phyloP scores from a whole-genome alignment of 2,329 filamentous ascomycete species.

The Penicillium sp. region DNA sequence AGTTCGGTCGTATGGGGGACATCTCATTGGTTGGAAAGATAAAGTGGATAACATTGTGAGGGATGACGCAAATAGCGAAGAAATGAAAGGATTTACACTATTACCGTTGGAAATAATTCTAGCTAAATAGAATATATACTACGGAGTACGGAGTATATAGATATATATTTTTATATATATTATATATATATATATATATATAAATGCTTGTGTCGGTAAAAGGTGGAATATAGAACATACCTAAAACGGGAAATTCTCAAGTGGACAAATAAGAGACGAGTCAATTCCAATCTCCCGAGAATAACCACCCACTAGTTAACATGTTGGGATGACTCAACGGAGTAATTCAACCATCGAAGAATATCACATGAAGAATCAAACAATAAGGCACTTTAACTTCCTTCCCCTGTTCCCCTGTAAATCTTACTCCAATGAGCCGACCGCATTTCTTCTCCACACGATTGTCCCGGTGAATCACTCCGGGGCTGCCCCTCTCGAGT shows the following conservation, averaged over 20 bases:
- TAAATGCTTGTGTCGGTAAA: not conserved
- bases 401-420: not conserved
- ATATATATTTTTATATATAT: no score
- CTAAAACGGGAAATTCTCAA: not conserved
- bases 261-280: not conserved
- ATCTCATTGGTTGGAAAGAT: not conserved
- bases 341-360: not conserved
- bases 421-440: not conserved
- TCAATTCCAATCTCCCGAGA: not conserved
- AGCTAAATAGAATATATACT: no score
- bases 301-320: not conserved
- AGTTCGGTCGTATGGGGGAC: not conserved
- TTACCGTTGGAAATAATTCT: not conserved
- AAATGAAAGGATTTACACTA: not conserved
- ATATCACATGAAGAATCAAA: not conserved
- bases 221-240: no score
- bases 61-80: not conserved
- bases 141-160: no score
- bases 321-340: not conserved
- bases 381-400: not conserved
- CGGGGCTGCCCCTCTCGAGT: not conserved
- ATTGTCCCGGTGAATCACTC: not conserved
- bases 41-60: not conserved
- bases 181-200: not conserved
- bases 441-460: not conserved